Evolutionary conservation across 1,284 basidiomycete genomes (phyloP).

Genomic region (Omphalotus olearius): DNA sequence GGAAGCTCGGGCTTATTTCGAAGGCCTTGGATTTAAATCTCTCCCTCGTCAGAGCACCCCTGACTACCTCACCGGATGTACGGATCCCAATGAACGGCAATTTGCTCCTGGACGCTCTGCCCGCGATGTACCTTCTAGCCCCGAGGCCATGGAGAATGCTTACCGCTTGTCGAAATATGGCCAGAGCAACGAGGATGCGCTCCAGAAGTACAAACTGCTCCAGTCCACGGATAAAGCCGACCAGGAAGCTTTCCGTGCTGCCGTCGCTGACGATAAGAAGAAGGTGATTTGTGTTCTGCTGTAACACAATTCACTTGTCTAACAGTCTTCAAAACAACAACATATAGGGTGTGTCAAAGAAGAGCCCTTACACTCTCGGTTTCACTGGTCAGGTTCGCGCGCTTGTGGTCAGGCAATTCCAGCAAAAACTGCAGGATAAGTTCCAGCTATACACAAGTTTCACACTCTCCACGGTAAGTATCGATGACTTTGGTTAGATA

Average conservation of each 20-base stretch:
- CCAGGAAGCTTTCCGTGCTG: conserved; percentile 72
- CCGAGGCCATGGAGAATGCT: conserved; percentile 68
- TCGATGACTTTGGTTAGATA: not conserved
- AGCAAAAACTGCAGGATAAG: conserved; percentile 75
- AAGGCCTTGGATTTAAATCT: conserved; percentile 70
- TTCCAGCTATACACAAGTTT: conserved; percentile 79
- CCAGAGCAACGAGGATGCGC: conserved; percentile 43
- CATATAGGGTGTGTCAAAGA: conserved; percentile 63
- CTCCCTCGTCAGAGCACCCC: conserved; percentile 71
- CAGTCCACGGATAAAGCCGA: conserved; percentile 64
- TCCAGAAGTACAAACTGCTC: conserved; percentile 60
- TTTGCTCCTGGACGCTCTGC: conserved; percentile 70
- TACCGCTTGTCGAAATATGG: conserved; percentile 58
- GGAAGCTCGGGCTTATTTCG: conserved; percentile 77
- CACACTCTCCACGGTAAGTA: conserved; percentile 46
- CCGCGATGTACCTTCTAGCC: conserved; percentile 65
- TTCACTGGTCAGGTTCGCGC: conserved; percentile 74
- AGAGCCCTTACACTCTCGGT: conserved; percentile 84
- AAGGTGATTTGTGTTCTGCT: conserved; percentile 21
- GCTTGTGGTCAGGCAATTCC: conserved; percentile 73
- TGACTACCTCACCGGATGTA: conserved; percentile 79
- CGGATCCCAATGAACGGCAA: conserved; percentile 83
- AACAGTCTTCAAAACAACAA: no score
- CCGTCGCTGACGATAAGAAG: conserved; percentile 80
- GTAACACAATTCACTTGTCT: no score